Evolutionary conservation across 192 early-diverging fungal species (phyloP), one percentile per base, ranked within the genome.

Genomic region (Backusella parvicylindrica): DNA sequence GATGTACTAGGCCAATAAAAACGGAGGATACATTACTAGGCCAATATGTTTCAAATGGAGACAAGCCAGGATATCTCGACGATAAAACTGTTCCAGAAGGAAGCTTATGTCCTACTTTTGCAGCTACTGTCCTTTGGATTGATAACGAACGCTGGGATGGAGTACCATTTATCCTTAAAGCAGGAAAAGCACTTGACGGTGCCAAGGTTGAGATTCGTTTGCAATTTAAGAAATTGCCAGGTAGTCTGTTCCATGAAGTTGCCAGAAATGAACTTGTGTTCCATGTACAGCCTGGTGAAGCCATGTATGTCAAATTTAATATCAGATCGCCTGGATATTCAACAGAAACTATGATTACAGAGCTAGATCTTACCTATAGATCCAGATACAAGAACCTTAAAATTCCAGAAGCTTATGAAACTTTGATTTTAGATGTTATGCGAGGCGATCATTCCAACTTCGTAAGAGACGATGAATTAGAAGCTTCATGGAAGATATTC

Each of bases 401-500:
- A 79, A 97, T 99, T 80, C 98, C 98, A 18, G 96, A 98, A 79
- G 98, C 98, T 2, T 99, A 99, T 79, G 96, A 97, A 71, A 87
- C 95, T 32, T 85, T 99, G 70, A 95, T 99, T 72, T 85, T 98
- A 40, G 98, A 98, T 73, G 91, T 93, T 13, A 79, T 99, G 37
- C 92, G 92, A 65, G 94, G 95, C 28, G 97, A 98, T 75, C 95
- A 99, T 77, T 92, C 92, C 67, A 97, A 98, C 87, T 97, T 99
- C 92, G 94, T 98, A 31, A 86, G 94, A 50, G 87, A 91, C 77
- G 94, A 95, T 84, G 95, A 97, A 85, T 84, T 99, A 21, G 96
- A 97, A 77, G 95, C 93, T 70, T 95, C 98, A 6, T 99, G 98
- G 98, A 94, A 93, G 77, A 96, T 99, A 49, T 98, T 99, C 75